Evolutionary conservation across 2,329 filamentous ascomycete genomes (phyloP).

Genomic region (Teratosphaeria zuluensis): DNA sequence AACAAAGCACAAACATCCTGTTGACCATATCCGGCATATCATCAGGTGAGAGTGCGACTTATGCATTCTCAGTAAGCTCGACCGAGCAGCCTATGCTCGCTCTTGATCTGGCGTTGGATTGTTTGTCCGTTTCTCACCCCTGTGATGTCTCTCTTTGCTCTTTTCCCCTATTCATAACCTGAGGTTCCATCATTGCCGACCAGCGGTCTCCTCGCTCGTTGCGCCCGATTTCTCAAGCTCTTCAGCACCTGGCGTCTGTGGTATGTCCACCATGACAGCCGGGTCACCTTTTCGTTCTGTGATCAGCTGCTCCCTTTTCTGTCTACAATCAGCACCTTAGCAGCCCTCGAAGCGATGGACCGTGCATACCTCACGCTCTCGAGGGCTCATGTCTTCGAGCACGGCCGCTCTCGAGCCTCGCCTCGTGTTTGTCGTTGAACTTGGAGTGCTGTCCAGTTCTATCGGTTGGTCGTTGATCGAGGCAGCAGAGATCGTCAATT

Average conservation of each 20-base stretch:
- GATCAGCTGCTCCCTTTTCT: slow-evolving; percentile 32
- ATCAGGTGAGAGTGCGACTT: background rate
- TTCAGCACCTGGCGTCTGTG: slow-evolving; percentile 33
- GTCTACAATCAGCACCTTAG: background rate
- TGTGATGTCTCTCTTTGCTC: background rate
- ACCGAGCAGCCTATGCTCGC: background rate
- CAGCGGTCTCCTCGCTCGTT: background rate
- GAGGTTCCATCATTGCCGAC: background rate
- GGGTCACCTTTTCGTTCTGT: slow-evolving; percentile 31
- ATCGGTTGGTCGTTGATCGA: slow-evolving; percentile 35
- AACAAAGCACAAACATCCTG: slow-evolving; percentile 3
- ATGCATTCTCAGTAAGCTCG: background rate
- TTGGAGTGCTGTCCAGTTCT: slow-evolving; percentile 33
- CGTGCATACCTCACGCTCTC: slow-evolving; percentile 15
- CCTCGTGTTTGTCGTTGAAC: slow-evolving; percentile 15
- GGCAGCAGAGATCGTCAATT: slow-evolving; percentile 29
- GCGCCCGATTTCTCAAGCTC: slow-evolving; percentile 29
- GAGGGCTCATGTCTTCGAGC: slow-evolving; percentile 13
- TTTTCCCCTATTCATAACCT: no score
- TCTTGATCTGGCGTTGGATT: background rate
- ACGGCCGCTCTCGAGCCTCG: slow-evolving; percentile 10
- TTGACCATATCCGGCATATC: background rate
- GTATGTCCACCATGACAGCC: slow-evolving; percentile 37
- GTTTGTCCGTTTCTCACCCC: background rate
- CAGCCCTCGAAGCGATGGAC: background rate